Percentiles rank a stretch among this genome's conserved stretches.
Evolutionary conservation across 208 protist genomes (phyloP).

Genomic region (Porcisia hertigi): DNA sequence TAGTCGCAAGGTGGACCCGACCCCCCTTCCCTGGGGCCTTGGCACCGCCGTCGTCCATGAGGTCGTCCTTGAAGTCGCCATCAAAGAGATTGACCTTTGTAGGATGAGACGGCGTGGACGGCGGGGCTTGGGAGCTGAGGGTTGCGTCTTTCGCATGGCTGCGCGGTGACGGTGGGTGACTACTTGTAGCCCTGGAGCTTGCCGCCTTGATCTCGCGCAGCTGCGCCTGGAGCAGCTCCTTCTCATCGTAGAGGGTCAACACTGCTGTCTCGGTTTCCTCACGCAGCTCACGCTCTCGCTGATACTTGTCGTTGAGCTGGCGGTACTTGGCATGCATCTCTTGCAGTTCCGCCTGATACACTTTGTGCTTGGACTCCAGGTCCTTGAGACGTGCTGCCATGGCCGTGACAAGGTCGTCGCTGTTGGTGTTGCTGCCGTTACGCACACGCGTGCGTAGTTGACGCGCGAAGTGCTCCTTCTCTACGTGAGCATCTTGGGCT

Average conservation of each 20-base stretch:
- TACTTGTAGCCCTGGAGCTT: neutral
- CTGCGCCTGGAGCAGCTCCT: constrained; percentile 59
- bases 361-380: constrained; percentile 68
- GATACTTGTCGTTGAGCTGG: constrained; percentile 50
- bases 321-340: constrained; percentile 71
- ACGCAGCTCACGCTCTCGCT: constrained; percentile 52
- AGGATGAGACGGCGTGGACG: neutral
- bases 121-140: neutral
- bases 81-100: constrained; percentile 25
- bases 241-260: constrained; percentile 75
- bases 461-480: constrained; percentile 41
- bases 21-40: neutral
- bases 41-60: neutral
- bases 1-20: constrained; percentile 16
- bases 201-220: constrained; percentile 37
- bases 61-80: constrained; percentile 12
- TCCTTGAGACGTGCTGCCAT: constrained; percentile 78
- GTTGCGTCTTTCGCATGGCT: neutral
- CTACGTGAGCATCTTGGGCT: neutral
- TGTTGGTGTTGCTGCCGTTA: constrained; percentile 28
- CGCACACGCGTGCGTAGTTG: constrained; percentile 58
- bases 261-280: constrained; percentile 71
- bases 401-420: constrained; percentile 55
- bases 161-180: neutral
- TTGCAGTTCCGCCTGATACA: constrained; percentile 70